Base-by-base conservation (phyloP, 768 basidiomycete genomes). In the Hericium coralloides region DNA sequence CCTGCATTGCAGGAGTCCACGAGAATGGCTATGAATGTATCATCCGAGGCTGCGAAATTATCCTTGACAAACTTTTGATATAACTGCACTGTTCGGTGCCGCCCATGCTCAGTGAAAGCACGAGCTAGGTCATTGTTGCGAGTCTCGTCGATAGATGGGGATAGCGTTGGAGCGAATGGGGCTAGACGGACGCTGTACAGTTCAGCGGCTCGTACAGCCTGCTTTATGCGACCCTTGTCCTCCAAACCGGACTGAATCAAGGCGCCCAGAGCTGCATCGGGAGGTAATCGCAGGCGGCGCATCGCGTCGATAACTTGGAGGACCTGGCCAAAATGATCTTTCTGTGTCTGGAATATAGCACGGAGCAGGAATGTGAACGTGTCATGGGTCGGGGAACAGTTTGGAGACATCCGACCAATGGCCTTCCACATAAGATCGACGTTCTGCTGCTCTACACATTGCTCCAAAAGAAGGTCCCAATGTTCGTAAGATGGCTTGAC, bases 391-490 rank as follows among this genome's bases (percentile, higher is more conserved):
- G 81, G 78, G 47, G 66, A 67, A 52, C 73, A 68, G 43, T 77
- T 75, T 31, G 73, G 64, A 41, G 64, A 68, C 74, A 75, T 75
- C 58, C 49, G 5, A 4, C 36, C 25, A 2, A 45, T 31, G 10
- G 53, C 56, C 36, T 17, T 52, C 20, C 56, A 62, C 61, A 63
- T 63, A 18, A 31, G 39, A 25, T 51, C 52, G 26, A 60, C 22
- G 9, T 45, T 49, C 38, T 43, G 43, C 22, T 58, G 48, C 14
- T 14, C 64, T 61, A 41, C 61, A 57, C 74, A 76, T 17, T 66
- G 67, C 38, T 77, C 71, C 38, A 87, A 69, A 59, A 84, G 75
- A 10, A 74, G 58, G 59, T 85, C 79, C 71, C 82, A 82, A 56
- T 83, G 82, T 20, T 77, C 71, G 38, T 77, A 67, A 22, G 76